Evolutionary conservation across 768 basidiomycete genomes (phyloP).

Genomic region (Mycena floridula): DNA sequence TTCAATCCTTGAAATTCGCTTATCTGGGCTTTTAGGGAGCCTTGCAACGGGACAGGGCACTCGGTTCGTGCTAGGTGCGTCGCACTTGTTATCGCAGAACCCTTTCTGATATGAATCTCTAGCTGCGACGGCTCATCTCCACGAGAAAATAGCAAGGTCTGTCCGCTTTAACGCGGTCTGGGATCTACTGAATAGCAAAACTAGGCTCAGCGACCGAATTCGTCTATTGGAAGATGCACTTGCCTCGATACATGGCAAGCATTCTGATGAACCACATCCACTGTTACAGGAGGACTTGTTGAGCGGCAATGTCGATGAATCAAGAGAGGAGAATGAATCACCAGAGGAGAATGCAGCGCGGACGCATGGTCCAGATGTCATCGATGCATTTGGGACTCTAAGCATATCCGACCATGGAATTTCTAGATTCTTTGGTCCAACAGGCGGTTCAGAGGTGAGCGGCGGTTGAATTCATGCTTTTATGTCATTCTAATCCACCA

Average conservation of each 20-base stretch:
- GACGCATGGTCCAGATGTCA: slow-evolving; percentile 30
- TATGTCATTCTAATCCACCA: background rate
- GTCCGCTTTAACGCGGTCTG: too few species aligned
- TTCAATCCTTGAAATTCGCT: slow-evolving; percentile 1
- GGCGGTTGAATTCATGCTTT: background rate
- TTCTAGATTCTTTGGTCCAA: slow-evolving; percentile 61
- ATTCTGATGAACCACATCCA: slow-evolving; percentile 51
- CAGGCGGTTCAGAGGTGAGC: slow-evolving; percentile 63
- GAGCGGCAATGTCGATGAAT: slow-evolving; percentile 22
- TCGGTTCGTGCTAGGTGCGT: slow-evolving; percentile 40
- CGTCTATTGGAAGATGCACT: slow-evolving; percentile 60
- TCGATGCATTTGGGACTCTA: slow-evolving; percentile 56
- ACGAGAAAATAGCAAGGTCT: too few species aligned
- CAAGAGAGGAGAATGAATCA: slow-evolving; percentile 19
- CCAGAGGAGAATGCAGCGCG: background rate
- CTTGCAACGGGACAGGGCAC: slow-evolving; percentile 78
- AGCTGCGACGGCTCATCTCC: slow-evolving; percentile 60
- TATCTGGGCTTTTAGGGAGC: slow-evolving; percentile 37
- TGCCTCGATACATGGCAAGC: slow-evolving; percentile 38
- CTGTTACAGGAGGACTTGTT: slow-evolving; percentile 50
- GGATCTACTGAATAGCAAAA: too few species aligned
- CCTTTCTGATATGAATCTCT: background rate
- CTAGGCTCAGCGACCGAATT: slow-evolving; percentile 47
- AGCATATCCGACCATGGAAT: slow-evolving; percentile 55
- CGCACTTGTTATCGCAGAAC: too few species aligned